Percentiles rank a stretch among this genome's conserved stretches.
Evolutionary conservation across 768 basidiomycete genomes (phyloP).

Genomic region (Phlebiopsis gigantea): DNA sequence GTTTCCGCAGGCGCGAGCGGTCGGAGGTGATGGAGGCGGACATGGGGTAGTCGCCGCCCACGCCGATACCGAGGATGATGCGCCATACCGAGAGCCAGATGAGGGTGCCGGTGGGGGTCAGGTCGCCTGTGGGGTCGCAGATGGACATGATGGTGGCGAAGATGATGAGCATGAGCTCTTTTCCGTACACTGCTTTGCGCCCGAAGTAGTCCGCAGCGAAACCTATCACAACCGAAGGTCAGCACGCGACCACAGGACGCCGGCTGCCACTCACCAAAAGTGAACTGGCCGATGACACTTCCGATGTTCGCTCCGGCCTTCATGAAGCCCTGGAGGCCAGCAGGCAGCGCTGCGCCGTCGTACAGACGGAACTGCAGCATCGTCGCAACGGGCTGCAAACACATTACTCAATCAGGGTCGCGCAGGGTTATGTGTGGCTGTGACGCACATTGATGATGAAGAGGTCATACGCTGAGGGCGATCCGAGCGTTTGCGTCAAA

Average conservation of each 20-base stretch:
- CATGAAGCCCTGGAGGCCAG: slow-evolving; percentile 53
- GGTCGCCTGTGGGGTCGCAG: slow-evolving; percentile 56
- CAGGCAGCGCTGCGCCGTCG: slow-evolving; percentile 43
- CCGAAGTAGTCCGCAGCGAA: slow-evolving; percentile 64
- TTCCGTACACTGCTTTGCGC: slow-evolving; percentile 65
- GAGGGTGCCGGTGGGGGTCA: slow-evolving; percentile 46
- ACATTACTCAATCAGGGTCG: background rate
- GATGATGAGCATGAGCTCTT: slow-evolving; percentile 79
- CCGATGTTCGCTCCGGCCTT: slow-evolving; percentile 71
- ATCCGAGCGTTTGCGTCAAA: background rate
- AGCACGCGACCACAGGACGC: background rate
- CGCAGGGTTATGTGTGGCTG: background rate
- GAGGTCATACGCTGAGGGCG: slow-evolving; percentile 54
- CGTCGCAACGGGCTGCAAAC: slow-evolving; percentile 51
- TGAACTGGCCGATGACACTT: slow-evolving; percentile 64
- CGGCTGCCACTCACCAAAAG: slow-evolving; percentile 38
- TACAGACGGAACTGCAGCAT: slow-evolving; percentile 67
- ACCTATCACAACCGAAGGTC: slow-evolving; percentile 29
- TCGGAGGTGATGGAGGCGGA: slow-evolving; percentile 65
- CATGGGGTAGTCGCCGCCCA: slow-evolving; percentile 82
- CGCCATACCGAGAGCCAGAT: slow-evolving; percentile 66
- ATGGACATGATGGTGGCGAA: slow-evolving; percentile 68
- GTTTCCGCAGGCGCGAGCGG: slow-evolving; percentile 49
- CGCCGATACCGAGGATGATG: slow-evolving; percentile 70
- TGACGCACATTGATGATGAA: slow-evolving; percentile 61